These are phyloP conservation scores for Termitomyces sp. DNA, from an alignment of 768 basidiomycete species.

Conservation along the genomic window DNA sequence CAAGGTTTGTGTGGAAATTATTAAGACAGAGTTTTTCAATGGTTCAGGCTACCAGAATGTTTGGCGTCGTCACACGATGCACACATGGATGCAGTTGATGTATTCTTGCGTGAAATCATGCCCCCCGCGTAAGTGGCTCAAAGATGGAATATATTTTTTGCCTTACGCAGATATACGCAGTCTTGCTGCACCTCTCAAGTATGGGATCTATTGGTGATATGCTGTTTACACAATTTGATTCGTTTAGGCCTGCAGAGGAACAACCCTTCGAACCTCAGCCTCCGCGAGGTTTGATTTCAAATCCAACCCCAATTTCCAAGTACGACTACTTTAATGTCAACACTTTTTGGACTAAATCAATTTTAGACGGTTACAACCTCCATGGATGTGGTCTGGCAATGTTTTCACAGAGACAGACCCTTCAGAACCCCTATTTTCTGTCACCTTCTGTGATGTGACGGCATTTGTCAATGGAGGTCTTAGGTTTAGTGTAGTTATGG, in stretches of 20 bases:
- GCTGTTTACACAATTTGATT: background rate
- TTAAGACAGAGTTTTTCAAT: background rate
- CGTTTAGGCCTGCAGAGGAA: conserved; percentile 19
- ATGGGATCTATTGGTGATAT: background rate
- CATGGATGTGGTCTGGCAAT: conserved; percentile 63
- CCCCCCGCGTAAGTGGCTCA: conserved; percentile 12
- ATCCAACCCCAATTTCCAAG: conserved; percentile 16
- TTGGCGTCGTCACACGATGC: background rate
- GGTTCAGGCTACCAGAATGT: background rate
- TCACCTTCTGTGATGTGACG: conserved; percentile 40
- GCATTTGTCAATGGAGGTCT: conserved; percentile 35
- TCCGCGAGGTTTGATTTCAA: conserved; percentile 15
- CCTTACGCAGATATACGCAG: conserved; percentile 14
- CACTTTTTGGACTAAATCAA: conserved; percentile 3
- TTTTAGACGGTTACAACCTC: conserved; percentile 45
- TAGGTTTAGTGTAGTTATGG: conserved; percentile 45
- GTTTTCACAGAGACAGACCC: conserved; percentile 37
- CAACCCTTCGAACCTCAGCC: conserved; percentile 17
- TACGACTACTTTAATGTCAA: conserved; percentile 5
- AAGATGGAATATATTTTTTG: background rate
- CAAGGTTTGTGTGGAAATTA: background rate
- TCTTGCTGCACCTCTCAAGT: conserved; percentile 31
- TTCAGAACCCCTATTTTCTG: conserved; percentile 43
- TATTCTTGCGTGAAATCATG: conserved; percentile 16
- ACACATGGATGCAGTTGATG: conserved; percentile 5